Evolutionary conservation across 176 grass and related monocot genomes (phyloP), one percentile per base, ranked within the genome.

Genomic region (Zea luxurians): DNA sequence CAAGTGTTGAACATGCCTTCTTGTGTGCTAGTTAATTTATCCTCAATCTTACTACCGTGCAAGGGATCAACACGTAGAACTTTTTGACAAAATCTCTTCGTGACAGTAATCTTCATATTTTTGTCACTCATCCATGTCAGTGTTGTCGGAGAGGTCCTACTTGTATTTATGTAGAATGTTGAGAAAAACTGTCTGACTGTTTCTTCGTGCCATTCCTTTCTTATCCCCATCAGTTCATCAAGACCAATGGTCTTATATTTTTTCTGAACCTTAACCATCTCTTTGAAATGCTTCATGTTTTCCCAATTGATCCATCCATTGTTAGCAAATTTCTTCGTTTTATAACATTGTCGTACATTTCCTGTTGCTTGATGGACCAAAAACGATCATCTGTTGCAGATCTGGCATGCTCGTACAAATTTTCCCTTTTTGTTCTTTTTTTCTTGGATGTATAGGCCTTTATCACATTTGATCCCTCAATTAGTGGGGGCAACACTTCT

Each of bases 61-160:
- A n/a, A n/a, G n/a, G 0, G 13, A 62, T 10, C 21, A 63, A 16
- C n/a, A n/a, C n/a, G 41, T 76, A 63, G 57, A 76, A 76, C 12
- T 0, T 63, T 21, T 42, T 63, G 1, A 20, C 10, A 63, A 63
- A 62, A 62, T n/a, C 7, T 15, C 21, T 63, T 76, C 0, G 12
- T 63, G 20, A 48, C 5, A 2, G 21, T 77, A 64, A 77, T 37
- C 60, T 49, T 54, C 70, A 1, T 77, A 48, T 77, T 77, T 64
- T 3, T 49, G 12, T 43, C 27, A 11, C 0, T 77, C 60, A 77
- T 77, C 59, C 74, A 77, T 0, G 21, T 77, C 27, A 64, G 7
- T 0, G 8, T n/a, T n/a, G n/a, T n/a, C n/a, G n/a, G n/a, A n/a
- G n/a, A 77, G 43, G 59, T 64, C 12, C 74, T 49, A 48, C 27